Base-by-base conservation (phyloP, 345 rosid species). In the Sisymbrium irio region DNA sequence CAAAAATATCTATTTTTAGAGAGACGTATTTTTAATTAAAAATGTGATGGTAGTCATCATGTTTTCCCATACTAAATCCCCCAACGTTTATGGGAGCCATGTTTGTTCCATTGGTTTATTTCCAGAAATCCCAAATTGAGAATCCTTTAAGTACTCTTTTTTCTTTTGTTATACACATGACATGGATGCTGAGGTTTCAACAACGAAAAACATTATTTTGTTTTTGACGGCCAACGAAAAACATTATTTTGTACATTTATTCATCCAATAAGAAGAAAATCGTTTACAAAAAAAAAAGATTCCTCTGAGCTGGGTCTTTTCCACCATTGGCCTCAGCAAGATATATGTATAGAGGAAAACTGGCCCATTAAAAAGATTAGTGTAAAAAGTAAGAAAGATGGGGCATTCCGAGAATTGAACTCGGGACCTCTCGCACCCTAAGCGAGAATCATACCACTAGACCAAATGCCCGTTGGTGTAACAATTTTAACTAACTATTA, bases 381-480 rank as follows among this genome's bases (percentile, higher is more conserved):
- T 27, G 4, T 25, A 22, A 12, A 1, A 53, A 7, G 2, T 22
- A 53, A 51, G 9, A 6, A 12, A 0, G 0, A 53, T 4, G 82
- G 80, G 81, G 80, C 80, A 80, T 83, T 92, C 86, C 84, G 84
- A 89, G 87, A 86, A 83, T 88, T 84, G 89, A 83, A 83, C 89
- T 87, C 87, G 84, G 83, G 88, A 83, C 89, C 86, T 87, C 88
- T 89, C 81, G 86, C 86, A 87, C 87, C 89, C 84, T 82, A 90
- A 88, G 87, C 95, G 87, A 88, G 90, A 87, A 89, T 87, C 85
- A 85, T 86, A 78, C 86, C 93, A 87, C 89, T 85, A 85, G 87
- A 87, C 92, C 92, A 88, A 89, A 83, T 79, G 87, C 64, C 44
- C 63, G 15, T 15, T 56, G 6, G 3, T 14, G 3, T 0, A 4